These are phyloP conservation scores for Phytophthora ramorum DNA, from an alignment of 352 stramenopile genomes.

Conservation along the genomic window DNA sequence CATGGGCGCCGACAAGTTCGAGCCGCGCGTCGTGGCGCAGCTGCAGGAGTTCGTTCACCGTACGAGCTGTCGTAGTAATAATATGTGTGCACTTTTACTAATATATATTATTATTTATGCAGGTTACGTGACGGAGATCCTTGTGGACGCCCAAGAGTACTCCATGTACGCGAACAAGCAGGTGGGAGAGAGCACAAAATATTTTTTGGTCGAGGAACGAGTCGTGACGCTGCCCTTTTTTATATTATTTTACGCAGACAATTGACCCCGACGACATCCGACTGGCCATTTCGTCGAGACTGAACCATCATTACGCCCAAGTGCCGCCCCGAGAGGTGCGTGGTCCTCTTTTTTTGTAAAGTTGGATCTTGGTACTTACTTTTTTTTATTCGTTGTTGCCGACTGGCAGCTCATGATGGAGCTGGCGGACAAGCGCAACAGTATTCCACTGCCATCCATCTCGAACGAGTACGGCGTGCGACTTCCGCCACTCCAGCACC, in stretches of 20 bases:
- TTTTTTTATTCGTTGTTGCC: constrained; percentile 7
- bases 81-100: background rate
- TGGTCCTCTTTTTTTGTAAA: background rate
- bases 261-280: constrained; percentile 83
- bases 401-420: constrained; percentile 81
- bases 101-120: constrained; percentile 3
- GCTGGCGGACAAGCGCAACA: constrained; percentile 85
- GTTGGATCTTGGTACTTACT: constrained; percentile 3
- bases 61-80: constrained; percentile 31
- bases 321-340: constrained; percentile 73
- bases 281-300: constrained; percentile 73
- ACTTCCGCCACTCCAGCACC: constrained; percentile 71
- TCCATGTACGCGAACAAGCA: constrained; percentile 79
- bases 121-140: constrained; percentile 86
- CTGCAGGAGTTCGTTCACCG: constrained; percentile 88
- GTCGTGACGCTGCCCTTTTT: constrained; percentile 9
- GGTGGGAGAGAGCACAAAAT: constrained; percentile 25
- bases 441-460: constrained; percentile 75
- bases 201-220: background rate
- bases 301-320: constrained; percentile 85
- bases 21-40: constrained; percentile 82
- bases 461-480: constrained; percentile 87
- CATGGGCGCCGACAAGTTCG: constrained; percentile 83
- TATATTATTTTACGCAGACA: constrained; percentile 35
- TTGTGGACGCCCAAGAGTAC: constrained; percentile 89